Percentiles rank a stretch among this genome's conserved stretches.
Evolutionary conservation across 2,329 filamentous ascomycete species (phyloP).

Genomic region (Biscogniauxia marginata): DNA sequence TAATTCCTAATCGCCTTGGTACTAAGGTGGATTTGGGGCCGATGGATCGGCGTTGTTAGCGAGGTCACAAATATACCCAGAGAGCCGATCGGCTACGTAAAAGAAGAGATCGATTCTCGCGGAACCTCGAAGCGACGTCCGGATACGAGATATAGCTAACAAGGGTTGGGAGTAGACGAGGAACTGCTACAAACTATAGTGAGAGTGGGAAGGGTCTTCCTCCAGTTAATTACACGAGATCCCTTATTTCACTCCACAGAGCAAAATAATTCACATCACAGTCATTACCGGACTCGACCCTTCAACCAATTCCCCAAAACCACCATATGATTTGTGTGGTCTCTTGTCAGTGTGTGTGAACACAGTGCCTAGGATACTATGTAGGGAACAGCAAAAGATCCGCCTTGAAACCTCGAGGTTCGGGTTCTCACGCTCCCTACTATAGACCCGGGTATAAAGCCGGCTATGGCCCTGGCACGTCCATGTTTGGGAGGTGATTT

Average conservation of each 20-base stretch:
- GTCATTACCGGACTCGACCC: slow-evolving; percentile 6
- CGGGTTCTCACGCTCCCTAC: not conserved
- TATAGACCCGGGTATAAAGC: not conserved
- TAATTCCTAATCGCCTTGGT: slow-evolving; percentile 2
- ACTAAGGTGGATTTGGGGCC: slow-evolving; percentile 1
- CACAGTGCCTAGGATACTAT: not conserved
- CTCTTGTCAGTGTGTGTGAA: not conserved
- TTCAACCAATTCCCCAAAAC: not conserved
- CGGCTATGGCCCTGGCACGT: not conserved
- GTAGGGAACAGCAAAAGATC: not conserved
- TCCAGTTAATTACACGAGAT: slow-evolving; percentile 14
- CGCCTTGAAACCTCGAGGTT: not conserved
- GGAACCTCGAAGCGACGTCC: not conserved
- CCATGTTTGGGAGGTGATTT: not conserved
- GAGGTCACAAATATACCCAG: not conserved
- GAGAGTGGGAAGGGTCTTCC: slow-evolving; percentile 4
- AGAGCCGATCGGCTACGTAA: not conserved
- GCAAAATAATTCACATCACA: slow-evolving; percentile 19
- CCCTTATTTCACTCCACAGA: slow-evolving; percentile 10
- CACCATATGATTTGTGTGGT: not conserved
- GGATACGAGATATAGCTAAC: slow-evolving; percentile 5
- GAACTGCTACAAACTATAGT: slow-evolving; percentile 2
- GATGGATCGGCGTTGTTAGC: not conserved
- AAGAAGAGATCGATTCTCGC: not conserved
- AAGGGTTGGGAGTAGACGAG: slow-evolving; percentile 4